phyloP scores from a whole-genome alignment of 352 stramenopile species.

The Phytophthora pisi region DNA sequence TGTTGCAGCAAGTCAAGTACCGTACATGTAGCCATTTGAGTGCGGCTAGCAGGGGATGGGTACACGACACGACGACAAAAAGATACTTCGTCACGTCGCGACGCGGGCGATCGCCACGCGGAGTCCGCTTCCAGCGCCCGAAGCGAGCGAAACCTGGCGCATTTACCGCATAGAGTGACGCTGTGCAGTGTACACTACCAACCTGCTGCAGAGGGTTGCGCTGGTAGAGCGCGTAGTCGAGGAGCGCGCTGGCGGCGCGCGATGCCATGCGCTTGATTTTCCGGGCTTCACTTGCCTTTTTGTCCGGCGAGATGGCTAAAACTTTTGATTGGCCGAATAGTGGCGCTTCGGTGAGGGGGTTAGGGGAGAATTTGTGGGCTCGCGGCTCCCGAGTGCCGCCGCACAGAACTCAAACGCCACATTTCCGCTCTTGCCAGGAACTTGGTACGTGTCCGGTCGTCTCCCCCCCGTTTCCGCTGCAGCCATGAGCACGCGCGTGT shows the following conservation, averaged over 20 bases:
- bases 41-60: not conserved
- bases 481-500: conserved; percentile 68
- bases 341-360: conserved; percentile 15
- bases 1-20: conserved; percentile 2
- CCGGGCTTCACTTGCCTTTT: not conserved
- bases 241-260: conserved; percentile 5
- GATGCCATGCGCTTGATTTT: conserved; percentile 14
- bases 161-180: no score
- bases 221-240: conserved; percentile 35
- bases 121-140: not conserved
- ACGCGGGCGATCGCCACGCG: not conserved
- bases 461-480: not conserved
- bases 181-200: no score
- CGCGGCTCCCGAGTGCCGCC: conserved; percentile 4
- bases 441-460: conserved; percentile 10
- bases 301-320: not conserved
- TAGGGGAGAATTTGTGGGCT: conserved; percentile 56
- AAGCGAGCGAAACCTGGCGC: no score
- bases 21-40: conserved; percentile 8
- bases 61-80: conserved; percentile 18
- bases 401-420: conserved; percentile 20
- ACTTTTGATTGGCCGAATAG: conserved; percentile 13
- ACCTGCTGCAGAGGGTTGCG: conserved; percentile 38
- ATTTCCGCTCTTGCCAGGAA: conserved; percentile 40
- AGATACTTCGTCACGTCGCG: conserved; percentile 37